A percentile compares a stretch with the other conserved stretches of the same genome.
phyloP scores from a whole-genome alignment of 2,329 filamentous ascomycete species.

The Clonostachys rosea region DNA sequence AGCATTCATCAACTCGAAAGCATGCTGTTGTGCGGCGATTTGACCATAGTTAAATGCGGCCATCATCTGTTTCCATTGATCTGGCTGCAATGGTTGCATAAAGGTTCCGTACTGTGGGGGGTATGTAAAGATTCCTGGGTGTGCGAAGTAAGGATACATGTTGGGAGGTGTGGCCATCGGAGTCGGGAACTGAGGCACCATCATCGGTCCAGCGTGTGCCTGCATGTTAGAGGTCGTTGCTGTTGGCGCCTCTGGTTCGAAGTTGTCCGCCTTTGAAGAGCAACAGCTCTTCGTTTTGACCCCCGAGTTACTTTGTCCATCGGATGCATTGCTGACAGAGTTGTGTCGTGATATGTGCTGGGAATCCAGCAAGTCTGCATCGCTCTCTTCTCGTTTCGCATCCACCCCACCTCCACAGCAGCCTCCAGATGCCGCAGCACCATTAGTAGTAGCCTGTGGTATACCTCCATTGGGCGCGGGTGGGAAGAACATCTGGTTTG shows the following conservation, averaged over 20 bases:
- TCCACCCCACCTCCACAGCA: slow-evolving; percentile 13
- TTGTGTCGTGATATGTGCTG: no score
- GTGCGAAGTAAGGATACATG: slow-evolving; percentile 33
- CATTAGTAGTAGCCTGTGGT: neutral
- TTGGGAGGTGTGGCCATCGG: slow-evolving; percentile 28
- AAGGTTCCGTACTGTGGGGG: slow-evolving; percentile 50
- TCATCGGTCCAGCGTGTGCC: slow-evolving; percentile 7
- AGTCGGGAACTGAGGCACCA: slow-evolving; percentile 28
- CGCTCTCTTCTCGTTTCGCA: slow-evolving; percentile 1
- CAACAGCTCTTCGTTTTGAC: slow-evolving; percentile 16
- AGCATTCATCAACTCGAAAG: slow-evolving; percentile 12
- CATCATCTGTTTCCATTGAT: slow-evolving; percentile 46
- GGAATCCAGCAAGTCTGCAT: no score
- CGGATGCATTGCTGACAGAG: no score
- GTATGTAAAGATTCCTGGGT: slow-evolving; percentile 45
- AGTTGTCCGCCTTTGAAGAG: slow-evolving; percentile 18
- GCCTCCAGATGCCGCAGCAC: slow-evolving; percentile 3
- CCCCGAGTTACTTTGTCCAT: no score
- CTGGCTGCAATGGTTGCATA: slow-evolving; percentile 48
- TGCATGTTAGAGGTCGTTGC: no score
- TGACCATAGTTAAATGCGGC: slow-evolving; percentile 30
- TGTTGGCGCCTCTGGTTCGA: neutral
- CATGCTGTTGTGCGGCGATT: slow-evolving; percentile 12
- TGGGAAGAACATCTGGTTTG: slow-evolving; percentile 11
- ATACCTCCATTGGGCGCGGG: neutral